Evolutionary conservation across 306 rosid species (phyloP).

Genomic region (Oemleria cerasiformis): DNA sequence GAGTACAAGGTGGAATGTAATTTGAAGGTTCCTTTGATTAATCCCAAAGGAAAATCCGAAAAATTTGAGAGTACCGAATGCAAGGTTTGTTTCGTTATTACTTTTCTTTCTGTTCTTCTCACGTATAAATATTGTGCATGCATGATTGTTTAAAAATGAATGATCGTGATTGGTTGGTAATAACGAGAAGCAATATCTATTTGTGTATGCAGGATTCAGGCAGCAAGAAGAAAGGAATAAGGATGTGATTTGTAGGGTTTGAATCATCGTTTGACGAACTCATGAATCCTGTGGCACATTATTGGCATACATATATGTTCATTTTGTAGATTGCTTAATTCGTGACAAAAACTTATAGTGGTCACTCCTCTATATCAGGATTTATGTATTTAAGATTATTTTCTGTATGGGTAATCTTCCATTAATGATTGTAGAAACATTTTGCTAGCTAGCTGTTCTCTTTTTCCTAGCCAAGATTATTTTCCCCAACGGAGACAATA

Average conservation of each 20-base stretch:
- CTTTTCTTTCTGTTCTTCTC: neutral
- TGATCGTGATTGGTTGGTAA: neutral
- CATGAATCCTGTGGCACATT: too few relatives aligned
- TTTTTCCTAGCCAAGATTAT: too few relatives aligned
- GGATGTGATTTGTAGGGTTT: neutral
- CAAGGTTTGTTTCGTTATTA: neutral
- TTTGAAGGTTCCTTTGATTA: slow-evolving; percentile 1
- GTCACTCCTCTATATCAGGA: too few relatives aligned
- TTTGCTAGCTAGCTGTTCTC: neutral
- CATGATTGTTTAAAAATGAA: neutral
- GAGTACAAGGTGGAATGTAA: neutral
- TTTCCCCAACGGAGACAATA: too few relatives aligned
- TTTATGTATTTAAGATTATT: neutral
- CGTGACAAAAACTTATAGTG: too few relatives aligned
- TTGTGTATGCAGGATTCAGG: neutral
- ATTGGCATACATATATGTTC: too few relatives aligned
- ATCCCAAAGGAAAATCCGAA: neutral
- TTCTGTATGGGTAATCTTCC: neutral
- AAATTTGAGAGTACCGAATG: neutral
- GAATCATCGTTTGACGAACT: neutral
- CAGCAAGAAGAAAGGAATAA: neutral
- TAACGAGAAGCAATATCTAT: neutral
- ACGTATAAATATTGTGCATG: neutral
- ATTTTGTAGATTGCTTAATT: too few relatives aligned
- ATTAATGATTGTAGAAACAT: neutral